Evolutionary conservation across 2,329 filamentous ascomycete genomes (phyloP).

Genomic region (Penicillium sp.): DNA sequence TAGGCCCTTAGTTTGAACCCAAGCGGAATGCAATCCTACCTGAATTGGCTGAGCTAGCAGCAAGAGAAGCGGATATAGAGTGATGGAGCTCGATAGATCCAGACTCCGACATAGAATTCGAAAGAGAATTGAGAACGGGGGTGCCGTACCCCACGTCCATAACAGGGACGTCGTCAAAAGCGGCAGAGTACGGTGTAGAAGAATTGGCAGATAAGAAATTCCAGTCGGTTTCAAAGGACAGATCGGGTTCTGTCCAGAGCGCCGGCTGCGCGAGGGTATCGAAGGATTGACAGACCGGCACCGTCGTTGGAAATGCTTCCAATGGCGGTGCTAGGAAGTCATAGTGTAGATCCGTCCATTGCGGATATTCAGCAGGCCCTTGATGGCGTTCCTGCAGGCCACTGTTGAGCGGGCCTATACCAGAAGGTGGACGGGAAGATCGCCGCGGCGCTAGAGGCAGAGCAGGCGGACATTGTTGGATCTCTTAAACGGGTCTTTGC

Average conservation of each 20-base stretch:
- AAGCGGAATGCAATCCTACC: slow-evolving; percentile 9
- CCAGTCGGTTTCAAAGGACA: slow-evolving; percentile 27
- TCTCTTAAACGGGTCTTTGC: slow-evolving; percentile 28
- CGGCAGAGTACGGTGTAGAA: slow-evolving; percentile 7
- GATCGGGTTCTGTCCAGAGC: slow-evolving; percentile 23
- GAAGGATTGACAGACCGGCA: slow-evolving; percentile 18
- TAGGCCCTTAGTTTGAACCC: neutral
- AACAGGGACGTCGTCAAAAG: slow-evolving; percentile 14
- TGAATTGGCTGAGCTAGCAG: slow-evolving; percentile 21
- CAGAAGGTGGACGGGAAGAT: slow-evolving; percentile 13
- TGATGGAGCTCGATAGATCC: slow-evolving; percentile 16
- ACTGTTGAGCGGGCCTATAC: slow-evolving; percentile 19
- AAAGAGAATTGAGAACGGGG: slow-evolving; percentile 22
- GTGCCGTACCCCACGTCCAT: slow-evolving; percentile 16
- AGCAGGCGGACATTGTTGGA: slow-evolving; percentile 27
- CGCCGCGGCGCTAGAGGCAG: slow-evolving; percentile 21
- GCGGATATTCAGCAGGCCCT: slow-evolving; percentile 15
- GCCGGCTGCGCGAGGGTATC: slow-evolving; percentile 21
- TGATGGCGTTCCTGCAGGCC: slow-evolving; percentile 19
- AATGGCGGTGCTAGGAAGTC: slow-evolving; percentile 15
- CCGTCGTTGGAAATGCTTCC: slow-evolving; percentile 17
- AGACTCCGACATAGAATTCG: slow-evolving; percentile 25
- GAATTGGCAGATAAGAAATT: slow-evolving; percentile 17
- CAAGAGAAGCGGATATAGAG: slow-evolving; percentile 11
- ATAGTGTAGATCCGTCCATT: slow-evolving; percentile 19